phyloP scores from a whole-genome alignment of 148 eudicot species.

The Gaultheria prostrata region DNA sequence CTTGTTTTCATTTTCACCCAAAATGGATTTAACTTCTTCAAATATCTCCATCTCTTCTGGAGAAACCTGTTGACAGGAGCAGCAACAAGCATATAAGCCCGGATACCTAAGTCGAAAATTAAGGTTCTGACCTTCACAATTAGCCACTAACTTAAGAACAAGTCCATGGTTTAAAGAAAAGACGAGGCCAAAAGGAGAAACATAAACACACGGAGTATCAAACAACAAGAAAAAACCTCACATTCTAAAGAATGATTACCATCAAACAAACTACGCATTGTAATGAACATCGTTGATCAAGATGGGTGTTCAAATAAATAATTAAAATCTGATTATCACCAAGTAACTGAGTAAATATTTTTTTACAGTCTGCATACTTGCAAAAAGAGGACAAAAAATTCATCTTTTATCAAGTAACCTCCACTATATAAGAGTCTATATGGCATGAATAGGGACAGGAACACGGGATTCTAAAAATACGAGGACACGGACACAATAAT shows the following conservation, averaged over 20 bases:
- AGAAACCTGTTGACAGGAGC: conserved; percentile 58
- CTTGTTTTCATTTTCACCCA: conserved; percentile 55
- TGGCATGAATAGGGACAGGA: no score
- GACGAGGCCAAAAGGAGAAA: neutral
- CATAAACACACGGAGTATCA: neutral
- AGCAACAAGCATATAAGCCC: conserved; percentile 5
- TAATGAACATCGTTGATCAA: neutral
- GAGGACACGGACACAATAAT: no score
- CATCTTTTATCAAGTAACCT: neutral
- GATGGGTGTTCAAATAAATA: neutral
- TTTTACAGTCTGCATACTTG: neutral
- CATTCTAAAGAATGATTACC: neutral
- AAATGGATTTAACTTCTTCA: conserved; percentile 63
- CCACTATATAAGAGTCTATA: neutral
- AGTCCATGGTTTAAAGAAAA: neutral
- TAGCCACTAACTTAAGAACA: neutral
- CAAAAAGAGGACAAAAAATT: neutral
- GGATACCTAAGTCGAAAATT: neutral
- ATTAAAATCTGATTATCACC: neutral
- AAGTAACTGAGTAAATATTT: neutral
- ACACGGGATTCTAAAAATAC: no score
- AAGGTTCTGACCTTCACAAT: neutral
- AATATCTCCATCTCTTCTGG: conserved; percentile 70
- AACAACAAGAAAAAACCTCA: neutral
- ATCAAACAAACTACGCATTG: neutral